phyloP scores from a whole-genome alignment of 305 asterid genomes.

The Fraxinus dipetala region DNA sequence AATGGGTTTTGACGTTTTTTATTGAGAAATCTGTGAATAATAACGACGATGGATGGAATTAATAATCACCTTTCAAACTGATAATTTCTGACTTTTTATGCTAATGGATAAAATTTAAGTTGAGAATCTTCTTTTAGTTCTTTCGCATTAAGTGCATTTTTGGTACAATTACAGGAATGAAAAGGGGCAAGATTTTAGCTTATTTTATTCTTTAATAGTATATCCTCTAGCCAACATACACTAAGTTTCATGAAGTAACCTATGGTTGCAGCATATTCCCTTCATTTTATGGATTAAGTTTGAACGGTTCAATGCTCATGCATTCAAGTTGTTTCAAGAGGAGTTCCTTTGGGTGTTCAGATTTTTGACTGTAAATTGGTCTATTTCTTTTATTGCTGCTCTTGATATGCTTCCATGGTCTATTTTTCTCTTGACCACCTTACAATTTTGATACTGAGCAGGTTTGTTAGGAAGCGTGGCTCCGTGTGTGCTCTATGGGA shows the following conservation, averaged over 20 bases:
- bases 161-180: background rate
- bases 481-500: slow-evolving; percentile 84
- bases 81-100: too few species aligned
- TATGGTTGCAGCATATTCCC: background rate
- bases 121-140: too few species aligned
- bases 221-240: background rate
- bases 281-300: background rate
- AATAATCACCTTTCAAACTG: too few species aligned
- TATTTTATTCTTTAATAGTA: background rate
- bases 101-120: too few species aligned
- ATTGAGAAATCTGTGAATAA: too few species aligned
- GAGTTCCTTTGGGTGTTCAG: background rate
- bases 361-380: background rate
- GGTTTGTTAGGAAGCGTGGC: slow-evolving; percentile 72
- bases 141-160: background rate
- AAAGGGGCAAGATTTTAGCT: background rate
- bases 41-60: too few species aligned
- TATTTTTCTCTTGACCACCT: background rate
- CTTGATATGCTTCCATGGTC: background rate
- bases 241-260: background rate
- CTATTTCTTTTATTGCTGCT: background rate
- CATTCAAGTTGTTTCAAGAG: background rate
- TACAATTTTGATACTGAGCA: slow-evolving; percentile 25
- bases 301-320: background rate
- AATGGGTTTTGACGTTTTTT: too few species aligned